Evolutionary conservation across 169 alveolate genomes (phyloP).

Genomic region (Perkinsus chesapeaki): DNA sequence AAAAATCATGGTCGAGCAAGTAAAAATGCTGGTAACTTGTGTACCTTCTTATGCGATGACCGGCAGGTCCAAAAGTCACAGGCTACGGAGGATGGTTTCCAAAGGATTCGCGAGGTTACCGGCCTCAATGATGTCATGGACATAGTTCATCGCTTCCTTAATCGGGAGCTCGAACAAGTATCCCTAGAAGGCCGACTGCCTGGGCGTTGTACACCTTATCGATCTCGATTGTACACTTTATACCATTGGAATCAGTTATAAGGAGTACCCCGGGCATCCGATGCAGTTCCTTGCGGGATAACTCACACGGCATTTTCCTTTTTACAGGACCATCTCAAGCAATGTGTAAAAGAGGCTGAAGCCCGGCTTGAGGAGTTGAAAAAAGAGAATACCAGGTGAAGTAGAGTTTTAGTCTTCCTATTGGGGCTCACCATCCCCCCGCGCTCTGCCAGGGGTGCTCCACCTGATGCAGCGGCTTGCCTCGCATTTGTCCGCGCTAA

Average conservation of each 20-base stretch:
- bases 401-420: no score
- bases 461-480: no score
- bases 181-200: background rate
- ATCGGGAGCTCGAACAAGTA: conserved; percentile 20
- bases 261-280: no score
- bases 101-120: conserved; percentile 34
- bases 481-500: no score
- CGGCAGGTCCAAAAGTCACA: conserved; percentile 30
- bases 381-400: background rate
- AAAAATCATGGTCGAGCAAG: conserved; percentile 28
- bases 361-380: conserved; percentile 17
- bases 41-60: background rate
- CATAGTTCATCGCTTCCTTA: conserved; percentile 29
- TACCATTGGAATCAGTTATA: no score
- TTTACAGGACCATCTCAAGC: conserved; percentile 17
- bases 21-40: background rate
- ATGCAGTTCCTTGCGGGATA: no score
- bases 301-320: background rate
- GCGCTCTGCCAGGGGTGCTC: no score
- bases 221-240: no score
- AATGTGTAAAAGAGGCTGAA: conserved; percentile 23
- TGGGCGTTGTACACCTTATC: background rate
- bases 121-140: conserved; percentile 39
- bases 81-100: conserved; percentile 32
- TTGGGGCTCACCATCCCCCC: no score